These are phyloP conservation scores for Stevia rebaudiana DNA, from an alignment of 140 eudicot species.

Conservation along the genomic window DNA sequence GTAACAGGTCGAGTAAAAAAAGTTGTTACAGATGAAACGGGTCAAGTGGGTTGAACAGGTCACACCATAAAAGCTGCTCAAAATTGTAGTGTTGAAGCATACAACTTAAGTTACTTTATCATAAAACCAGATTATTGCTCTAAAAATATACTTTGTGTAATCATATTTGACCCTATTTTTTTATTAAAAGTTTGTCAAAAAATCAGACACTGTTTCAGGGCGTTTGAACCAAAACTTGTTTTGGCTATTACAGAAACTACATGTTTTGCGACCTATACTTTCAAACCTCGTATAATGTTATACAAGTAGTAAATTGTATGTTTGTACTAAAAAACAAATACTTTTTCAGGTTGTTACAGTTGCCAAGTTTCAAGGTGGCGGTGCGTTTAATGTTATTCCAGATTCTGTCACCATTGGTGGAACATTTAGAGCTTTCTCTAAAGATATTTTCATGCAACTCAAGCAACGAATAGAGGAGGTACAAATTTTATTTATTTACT, in stretches of 20 bases:
- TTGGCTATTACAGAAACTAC: not conserved
- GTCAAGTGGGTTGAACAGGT: not conserved
- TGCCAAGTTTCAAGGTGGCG: slow-evolving; percentile 48
- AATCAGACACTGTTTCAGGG: not conserved
- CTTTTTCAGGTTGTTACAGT: slow-evolving; percentile 48
- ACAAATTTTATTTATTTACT: not conserved
- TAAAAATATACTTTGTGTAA: too few species aligned
- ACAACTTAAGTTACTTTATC: not conserved
- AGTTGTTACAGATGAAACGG: not conserved
- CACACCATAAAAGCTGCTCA: not conserved
- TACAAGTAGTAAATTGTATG: not conserved
- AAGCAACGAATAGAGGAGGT: slow-evolving; percentile 49
- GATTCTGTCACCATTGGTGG: slow-evolving; percentile 59
- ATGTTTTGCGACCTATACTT: not conserved
- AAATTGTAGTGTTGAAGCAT: not conserved
- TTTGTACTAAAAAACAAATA: slow-evolving; percentile 8
- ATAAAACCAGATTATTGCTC: too few species aligned
- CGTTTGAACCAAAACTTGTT: not conserved
- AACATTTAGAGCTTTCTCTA: slow-evolving; percentile 54
- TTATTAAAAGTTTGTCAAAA: not conserved
- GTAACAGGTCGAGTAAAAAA: not conserved
- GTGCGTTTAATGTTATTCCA: slow-evolving; percentile 50
- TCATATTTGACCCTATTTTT: too few species aligned
- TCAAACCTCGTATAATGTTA: not conserved
- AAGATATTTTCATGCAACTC: slow-evolving; percentile 32